These are phyloP conservation scores for Fusarium sp. DNA, from an alignment of 2,329 filamentous ascomycete genomes.

Conservation along the genomic window DNA sequence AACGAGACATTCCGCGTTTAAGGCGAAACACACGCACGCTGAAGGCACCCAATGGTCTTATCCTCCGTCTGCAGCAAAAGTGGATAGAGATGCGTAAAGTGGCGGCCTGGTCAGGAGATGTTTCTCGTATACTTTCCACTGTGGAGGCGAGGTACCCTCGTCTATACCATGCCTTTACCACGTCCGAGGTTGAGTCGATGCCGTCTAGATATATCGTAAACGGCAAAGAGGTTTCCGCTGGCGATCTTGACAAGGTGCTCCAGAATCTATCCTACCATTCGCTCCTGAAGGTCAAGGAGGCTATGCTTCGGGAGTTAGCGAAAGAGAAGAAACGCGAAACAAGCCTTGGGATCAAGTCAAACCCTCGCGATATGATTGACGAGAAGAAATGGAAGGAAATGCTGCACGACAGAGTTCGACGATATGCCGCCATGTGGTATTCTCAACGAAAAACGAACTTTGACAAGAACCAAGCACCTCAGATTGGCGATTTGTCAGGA, in stretches of 20 bases:
- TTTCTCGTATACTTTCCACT: conserved; percentile 56
- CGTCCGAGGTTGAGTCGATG: conserved; percentile 50
- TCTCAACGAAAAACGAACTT: conserved; percentile 30
- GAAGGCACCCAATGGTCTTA: conserved; percentile 54
- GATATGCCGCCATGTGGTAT: conserved; percentile 42
- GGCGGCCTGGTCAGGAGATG: conserved; percentile 62
- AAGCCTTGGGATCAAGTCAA: conserved; percentile 20
- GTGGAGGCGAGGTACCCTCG: conserved; percentile 58
- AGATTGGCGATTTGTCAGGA: not conserved
- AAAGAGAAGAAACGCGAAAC: conserved; percentile 39
- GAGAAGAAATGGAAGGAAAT: conserved; percentile 36
- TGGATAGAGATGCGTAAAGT: conserved; percentile 64
- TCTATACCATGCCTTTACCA: conserved; percentile 58
- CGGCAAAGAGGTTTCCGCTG: conserved; percentile 45
- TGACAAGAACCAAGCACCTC: not conserved
- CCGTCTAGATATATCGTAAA: conserved; percentile 46
- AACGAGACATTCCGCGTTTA: conserved; percentile 49
- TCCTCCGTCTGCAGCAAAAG: conserved; percentile 63
- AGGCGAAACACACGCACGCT: conserved; percentile 54
- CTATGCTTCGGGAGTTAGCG: conserved; percentile 36
- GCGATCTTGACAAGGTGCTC: conserved; percentile 50
- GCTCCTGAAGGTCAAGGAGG: conserved; percentile 47
- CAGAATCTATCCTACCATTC: conserved; percentile 50
- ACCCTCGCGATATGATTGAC: conserved; percentile 10
- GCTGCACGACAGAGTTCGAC: conserved; percentile 39